Base-by-base conservation (phyloP, 805 yeast species). In the Wickerhamiella brachini region DNA sequence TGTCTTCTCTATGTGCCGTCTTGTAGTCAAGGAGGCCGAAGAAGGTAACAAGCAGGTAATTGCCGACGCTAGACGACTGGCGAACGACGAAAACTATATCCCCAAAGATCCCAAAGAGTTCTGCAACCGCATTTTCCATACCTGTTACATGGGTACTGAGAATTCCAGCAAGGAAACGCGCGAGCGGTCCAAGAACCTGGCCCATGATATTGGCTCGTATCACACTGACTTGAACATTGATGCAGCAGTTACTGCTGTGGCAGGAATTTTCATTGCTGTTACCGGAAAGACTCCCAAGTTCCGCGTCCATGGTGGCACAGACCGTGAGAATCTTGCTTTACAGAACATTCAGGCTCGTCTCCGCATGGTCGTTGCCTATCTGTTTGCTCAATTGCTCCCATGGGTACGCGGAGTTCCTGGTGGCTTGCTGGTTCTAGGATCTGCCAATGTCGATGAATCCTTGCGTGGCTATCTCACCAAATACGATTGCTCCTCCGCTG, bases 371-470 rank as follows among this genome's bases (percentile, higher is more conserved):
- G 66, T 90, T 46, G 83, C 95, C 12, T 93, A 93, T 63, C 67
- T 94, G 31, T 88, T 93, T 74, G 97, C 99, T 0, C 95, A 90
- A 61, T 69, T 93, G 43, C 71, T 93, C 50, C 98, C 99, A 5
- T 93, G 97, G 97, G 85, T 87, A 17, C 75, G 98, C 58, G 81
- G 83, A 7, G 68, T 78, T 47, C 71, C 75, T 20, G 87, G 87
- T 3, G 97, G 97, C 0, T 68, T 93, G 48, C 71, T 93, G 41
- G 99, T 93, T 7, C 72, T 93, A 48, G 98, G 98, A 1, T 83
- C 95, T 62, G 97, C 97, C 2, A 93, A 93, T 64, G 98, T 93
- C 13, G 99, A 93, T 67, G 99, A 93, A 65, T 88, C 95, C 60
- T 70, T 93, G 53, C 74, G 99, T 54, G 99, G 99, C 0, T 93